These are phyloP conservation scores for Blastobotrys proliferans DNA, from an alignment of 1,139 yeast genomes.

Conservation along the genomic window DNA sequence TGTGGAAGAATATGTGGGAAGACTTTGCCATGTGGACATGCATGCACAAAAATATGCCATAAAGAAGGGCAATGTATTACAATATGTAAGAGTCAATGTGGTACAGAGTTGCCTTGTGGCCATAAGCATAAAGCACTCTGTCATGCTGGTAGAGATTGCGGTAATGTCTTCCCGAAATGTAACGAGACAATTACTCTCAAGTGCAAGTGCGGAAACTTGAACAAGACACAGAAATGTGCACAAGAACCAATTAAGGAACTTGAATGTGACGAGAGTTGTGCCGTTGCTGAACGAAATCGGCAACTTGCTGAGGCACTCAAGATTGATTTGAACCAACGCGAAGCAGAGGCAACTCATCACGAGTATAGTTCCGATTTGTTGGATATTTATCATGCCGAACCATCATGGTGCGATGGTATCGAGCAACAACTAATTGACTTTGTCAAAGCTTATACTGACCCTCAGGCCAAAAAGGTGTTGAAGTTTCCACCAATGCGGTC, in stretches of 20 bases:
- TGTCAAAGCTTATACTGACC: slow-evolving; percentile 36
- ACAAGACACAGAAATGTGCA: slow-evolving; percentile 27
- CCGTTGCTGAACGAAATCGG: slow-evolving; percentile 53
- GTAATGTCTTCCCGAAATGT: slow-evolving; percentile 43
- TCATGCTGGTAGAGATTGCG: slow-evolving; percentile 43
- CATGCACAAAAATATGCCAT: slow-evolving; percentile 61
- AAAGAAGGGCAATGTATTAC: slow-evolving; percentile 30
- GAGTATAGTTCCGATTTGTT: slow-evolving; percentile 27
- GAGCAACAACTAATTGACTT: slow-evolving; percentile 53
- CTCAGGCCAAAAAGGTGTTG: slow-evolving; percentile 36
- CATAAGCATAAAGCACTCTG: slow-evolving; percentile 56
- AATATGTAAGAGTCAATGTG: slow-evolving; percentile 47
- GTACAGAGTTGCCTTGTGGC: slow-evolving; percentile 63
- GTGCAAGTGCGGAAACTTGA: slow-evolving; percentile 64
- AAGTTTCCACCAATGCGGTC: slow-evolving; percentile 72
- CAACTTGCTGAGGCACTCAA: slow-evolving; percentile 62
- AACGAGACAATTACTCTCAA: slow-evolving; percentile 45
- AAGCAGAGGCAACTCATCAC: slow-evolving; percentile 19
- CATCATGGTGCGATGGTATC: slow-evolving; percentile 40
- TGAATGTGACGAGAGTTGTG: slow-evolving; percentile 72
- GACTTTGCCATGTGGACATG: slow-evolving; percentile 62
- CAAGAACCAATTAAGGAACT: slow-evolving; percentile 25
- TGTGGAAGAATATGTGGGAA: slow-evolving; percentile 69
- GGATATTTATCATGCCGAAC: slow-evolving; percentile 30
- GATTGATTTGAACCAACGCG: slow-evolving; percentile 25